Percentiles rank a stretch among this genome's conserved stretches.
These are phyloP conservation scores for Boechera divaricarpa DNA, from an alignment of 345 rosid genomes.

Conservation along the genomic window DNA sequence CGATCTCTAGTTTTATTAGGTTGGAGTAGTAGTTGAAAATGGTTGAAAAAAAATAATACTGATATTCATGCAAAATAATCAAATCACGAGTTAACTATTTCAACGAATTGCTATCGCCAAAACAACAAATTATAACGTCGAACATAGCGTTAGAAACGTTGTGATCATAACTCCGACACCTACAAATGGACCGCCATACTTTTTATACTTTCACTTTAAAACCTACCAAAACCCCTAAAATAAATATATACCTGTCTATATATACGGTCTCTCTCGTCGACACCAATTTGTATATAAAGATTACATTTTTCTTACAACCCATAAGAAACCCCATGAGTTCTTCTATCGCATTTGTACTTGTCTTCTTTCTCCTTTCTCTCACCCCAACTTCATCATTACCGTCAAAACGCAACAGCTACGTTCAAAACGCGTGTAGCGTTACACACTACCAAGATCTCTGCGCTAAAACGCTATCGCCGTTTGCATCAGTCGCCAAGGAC, in stretches of 20 bases:
- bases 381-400: constrained; percentile 28
- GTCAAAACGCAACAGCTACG: constrained; percentile 39
- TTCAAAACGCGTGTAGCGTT: constrained; percentile 77
- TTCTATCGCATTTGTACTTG: constrained; percentile 18
- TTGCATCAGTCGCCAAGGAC: constrained; percentile 60
- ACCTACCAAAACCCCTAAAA: constrained; percentile 15
- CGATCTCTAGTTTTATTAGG: constrained; percentile 7
- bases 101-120: not conserved
- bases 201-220: not conserved
- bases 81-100: constrained; percentile 20
- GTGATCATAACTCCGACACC: constrained; percentile 37
- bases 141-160: constrained; percentile 10
- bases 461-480: constrained; percentile 61
- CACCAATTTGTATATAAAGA: not conserved
- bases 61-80: not conserved
- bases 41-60: not conserved
- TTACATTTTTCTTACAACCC: constrained; percentile 10
- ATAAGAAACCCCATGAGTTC: constrained; percentile 24
- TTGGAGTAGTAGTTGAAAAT: constrained; percentile 32
- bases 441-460: constrained; percentile 71
- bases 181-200: constrained; percentile 40
- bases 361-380: constrained; percentile 45
- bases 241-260: constrained; percentile 30
- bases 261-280: constrained; percentile 23
- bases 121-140: constrained; percentile 10